Evolutionary conservation across 805 yeast species (phyloP), one percentile per base, ranked within the genome.

Genomic region (Wickerhamiella musiphila): DNA sequence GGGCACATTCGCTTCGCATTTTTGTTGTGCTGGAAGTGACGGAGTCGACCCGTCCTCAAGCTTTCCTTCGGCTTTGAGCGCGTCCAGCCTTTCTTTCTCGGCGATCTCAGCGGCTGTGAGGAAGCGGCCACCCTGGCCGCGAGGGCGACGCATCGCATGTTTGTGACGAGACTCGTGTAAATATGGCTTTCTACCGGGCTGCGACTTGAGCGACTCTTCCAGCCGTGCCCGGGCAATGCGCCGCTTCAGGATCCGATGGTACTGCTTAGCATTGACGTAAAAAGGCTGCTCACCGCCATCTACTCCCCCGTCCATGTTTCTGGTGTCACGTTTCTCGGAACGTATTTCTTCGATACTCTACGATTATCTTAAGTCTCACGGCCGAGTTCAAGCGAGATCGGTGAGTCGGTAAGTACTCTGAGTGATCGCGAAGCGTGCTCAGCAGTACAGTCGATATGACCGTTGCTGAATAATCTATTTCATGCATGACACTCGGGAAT

Each of bases 61-160:
- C n/a, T n/a, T n/a, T 6, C 9, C 18, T 7, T 30, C 33, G 6
- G 27, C 45, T 24, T 39, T 24, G 18, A 24, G 26, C 13, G 41
- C 49, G 33, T 51, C 61, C 37, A 51, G 50, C 32, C 61, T 49
- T 31, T 72, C 77, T 35, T 66, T 57, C 39, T 66, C 75, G 9
- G 69, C 74, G 28, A 68, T 76, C 40, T 70, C 79, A 8, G 94
- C 93, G 10, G 96, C 94, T 1, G 99, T 90, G 37, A 90, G 57
- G 44, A 90, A 90, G 38, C 99, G 64, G 5, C 99, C 99, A 20
- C 98, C 98, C 58, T 90, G 96, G 18, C 99, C 99, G 45, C 99
- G 70, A 11, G 98, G 96, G 52, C 99, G 69, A 51, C 96, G 68
- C 98, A 90, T 90, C 3, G 99, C 99, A 53, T 90, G 99, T 52